Percentiles rank a stretch among this genome's conserved stretches.
These are phyloP conservation scores for Pontederia crassipes DNA, from an alignment of 176 grass and related monocot genomes.

Conservation along the genomic window DNA sequence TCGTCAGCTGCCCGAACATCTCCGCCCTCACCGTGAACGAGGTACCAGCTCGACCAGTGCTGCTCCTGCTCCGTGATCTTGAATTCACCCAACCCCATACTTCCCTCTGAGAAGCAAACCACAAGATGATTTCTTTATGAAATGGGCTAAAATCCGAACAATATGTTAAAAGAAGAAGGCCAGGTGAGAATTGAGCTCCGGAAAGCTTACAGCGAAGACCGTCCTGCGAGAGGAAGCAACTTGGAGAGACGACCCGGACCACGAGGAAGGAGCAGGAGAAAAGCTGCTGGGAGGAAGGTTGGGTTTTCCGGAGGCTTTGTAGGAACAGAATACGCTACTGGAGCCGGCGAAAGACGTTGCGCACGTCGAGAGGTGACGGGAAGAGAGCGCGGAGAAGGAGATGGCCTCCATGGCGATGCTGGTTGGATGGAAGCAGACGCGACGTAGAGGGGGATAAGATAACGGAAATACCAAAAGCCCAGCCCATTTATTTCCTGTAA, in stretches of 20 bases:
- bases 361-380: constrained; percentile 18
- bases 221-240: constrained; percentile 14
- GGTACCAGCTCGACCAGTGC: background rate
- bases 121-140: too few species aligned
- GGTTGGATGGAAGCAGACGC: background rate
- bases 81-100: constrained; percentile 19
- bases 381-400: constrained; percentile 21
- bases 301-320: constrained; percentile 2
- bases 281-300: background rate
- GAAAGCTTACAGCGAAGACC: constrained; percentile 29
- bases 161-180: background rate
- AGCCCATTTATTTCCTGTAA: background rate
- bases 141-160: background rate
- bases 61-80: constrained; percentile 6
- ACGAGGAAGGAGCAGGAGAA: constrained; percentile 1
- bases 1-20: constrained; percentile 96
- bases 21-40: constrained; percentile 61
- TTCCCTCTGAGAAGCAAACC: constrained; percentile 20
- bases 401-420: constrained; percentile 26
- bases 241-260: constrained; percentile 18
- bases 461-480: background rate
- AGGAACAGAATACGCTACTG: background rate
- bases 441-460: background rate
- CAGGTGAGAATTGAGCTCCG: background rate
- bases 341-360: background rate